phyloP scores from a whole-genome alignment of 1,139 yeast genomes.

The Saccharomyces hybrid region DNA sequence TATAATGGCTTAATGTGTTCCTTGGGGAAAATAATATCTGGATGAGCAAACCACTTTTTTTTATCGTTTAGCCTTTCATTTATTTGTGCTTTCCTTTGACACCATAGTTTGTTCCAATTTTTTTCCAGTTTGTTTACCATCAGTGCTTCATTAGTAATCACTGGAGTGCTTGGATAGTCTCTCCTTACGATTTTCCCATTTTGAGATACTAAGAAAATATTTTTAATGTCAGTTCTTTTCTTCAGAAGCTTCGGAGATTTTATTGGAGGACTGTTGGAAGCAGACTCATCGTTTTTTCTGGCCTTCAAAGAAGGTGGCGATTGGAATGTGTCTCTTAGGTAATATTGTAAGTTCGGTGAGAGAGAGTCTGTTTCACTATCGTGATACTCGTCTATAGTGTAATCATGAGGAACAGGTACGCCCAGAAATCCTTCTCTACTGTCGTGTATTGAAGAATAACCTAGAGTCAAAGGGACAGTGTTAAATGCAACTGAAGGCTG shows the following conservation, averaged over 20 bases:
- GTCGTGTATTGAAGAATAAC: constrained; percentile 3
- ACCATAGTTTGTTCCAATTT: constrained; percentile 21
- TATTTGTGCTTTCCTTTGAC: constrained; percentile 12
- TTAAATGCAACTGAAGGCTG: constrained; percentile 4
- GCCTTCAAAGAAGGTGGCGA: background rate
- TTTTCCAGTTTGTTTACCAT: constrained; percentile 22
- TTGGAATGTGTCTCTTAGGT: background rate
- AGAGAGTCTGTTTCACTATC: constrained; percentile 2
- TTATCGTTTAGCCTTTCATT: constrained; percentile 16
- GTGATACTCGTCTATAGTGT: background rate
- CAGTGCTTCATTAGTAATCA: constrained; percentile 25
- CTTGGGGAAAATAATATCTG: constrained; percentile 18
- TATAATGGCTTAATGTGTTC: constrained; percentile 6
- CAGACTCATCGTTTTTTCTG: background rate
- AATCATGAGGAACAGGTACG: constrained; percentile 1
- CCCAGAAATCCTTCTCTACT: constrained; percentile 3
- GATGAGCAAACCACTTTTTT: constrained; percentile 14
- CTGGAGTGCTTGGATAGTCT: constrained; percentile 30
- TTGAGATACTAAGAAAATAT: constrained; percentile 17
- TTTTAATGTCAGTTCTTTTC: constrained; percentile 3
- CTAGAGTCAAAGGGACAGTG: constrained; percentile 2
- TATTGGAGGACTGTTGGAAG: background rate
- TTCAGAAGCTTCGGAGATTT: constrained; percentile 7
- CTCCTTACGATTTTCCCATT: constrained; percentile 27
- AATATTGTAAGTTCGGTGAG: background rate